Conservation (phyloP, 441 rosid genomes). For the Metrosideros polymorpha region DNA sequence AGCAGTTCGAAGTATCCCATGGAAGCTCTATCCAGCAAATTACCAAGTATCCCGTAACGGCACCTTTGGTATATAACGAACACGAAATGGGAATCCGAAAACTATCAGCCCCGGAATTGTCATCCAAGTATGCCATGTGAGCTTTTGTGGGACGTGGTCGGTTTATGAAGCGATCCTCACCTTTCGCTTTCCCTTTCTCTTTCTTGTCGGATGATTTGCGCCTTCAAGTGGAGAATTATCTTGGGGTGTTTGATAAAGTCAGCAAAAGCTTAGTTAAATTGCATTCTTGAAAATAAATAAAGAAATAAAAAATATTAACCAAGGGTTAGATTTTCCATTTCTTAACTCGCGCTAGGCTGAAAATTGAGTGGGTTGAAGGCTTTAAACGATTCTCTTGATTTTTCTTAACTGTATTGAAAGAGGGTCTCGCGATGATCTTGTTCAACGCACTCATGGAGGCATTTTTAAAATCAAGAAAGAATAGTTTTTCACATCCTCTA, state of each 20-base stretch:
- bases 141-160: background rate
- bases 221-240: background rate
- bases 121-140: too few relatives aligned
- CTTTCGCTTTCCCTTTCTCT: background rate
- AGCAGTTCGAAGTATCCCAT: background rate
- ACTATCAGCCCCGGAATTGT: too few relatives aligned
- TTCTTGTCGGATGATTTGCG: too few relatives aligned
- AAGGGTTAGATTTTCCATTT: background rate
- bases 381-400: background rate
- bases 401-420: background rate
- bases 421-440: too few relatives aligned
- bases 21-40: background rate
- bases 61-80: background rate
- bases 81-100: background rate
- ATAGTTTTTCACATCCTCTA: background rate
- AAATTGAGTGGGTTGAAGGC: background rate
- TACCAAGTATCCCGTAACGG: background rate
- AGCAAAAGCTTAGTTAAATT: background rate
- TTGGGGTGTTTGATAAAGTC: background rate
- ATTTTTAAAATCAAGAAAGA: background rate
- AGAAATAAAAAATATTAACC: background rate
- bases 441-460: background rate
- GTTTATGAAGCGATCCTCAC: background rate
- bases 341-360: background rate
- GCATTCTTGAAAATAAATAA: background rate